phyloP scores from a whole-genome alignment of 257 asterid genomes.

The Solanum corneliomulleri region DNA sequence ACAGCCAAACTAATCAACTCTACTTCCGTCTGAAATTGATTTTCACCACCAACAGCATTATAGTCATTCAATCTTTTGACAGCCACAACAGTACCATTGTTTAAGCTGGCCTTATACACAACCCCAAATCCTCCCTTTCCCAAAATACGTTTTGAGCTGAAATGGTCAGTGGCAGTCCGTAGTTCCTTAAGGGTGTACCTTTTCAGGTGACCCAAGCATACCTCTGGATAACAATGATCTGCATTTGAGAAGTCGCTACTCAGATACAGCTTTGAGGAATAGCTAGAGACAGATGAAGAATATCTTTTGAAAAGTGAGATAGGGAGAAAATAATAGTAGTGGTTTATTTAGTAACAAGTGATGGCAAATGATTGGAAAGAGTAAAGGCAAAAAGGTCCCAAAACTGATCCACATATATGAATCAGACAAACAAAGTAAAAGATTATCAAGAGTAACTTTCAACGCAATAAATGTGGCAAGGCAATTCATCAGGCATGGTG shows the following conservation, averaged over 20 bases:
- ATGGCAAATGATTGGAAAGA: background rate
- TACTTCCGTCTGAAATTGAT: constrained; percentile 93
- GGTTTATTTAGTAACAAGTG: background rate
- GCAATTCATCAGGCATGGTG: background rate
- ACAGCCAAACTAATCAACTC: constrained; percentile 88
- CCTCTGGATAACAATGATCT: constrained; percentile 92
- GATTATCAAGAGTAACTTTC: background rate
- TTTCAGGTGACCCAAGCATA: constrained; percentile 76
- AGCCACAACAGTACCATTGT: constrained; percentile 78
- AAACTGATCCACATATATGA: background rate
- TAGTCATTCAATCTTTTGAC: constrained; percentile 85
- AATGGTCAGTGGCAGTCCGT: constrained; percentile 72
- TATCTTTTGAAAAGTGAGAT: background rate
- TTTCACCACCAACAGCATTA: constrained; percentile 77
- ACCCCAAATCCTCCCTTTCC: constrained; percentile 93
- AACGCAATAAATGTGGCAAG: background rate
- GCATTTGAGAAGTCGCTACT: constrained; percentile 6
- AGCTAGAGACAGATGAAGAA: background rate
- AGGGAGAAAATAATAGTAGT: background rate
- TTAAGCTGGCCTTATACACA: constrained; percentile 70
- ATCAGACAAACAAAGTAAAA: background rate
- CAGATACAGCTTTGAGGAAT: background rate
- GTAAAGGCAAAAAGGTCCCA: background rate
- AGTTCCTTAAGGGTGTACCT: constrained; percentile 83
- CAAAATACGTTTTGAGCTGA: constrained; percentile 64